A percentile compares a stretch with the other conserved stretches of the same genome.
Evolutionary conservation across 2,329 filamentous ascomycete species (phyloP).

Genomic region (Aspergillus sp.): DNA sequence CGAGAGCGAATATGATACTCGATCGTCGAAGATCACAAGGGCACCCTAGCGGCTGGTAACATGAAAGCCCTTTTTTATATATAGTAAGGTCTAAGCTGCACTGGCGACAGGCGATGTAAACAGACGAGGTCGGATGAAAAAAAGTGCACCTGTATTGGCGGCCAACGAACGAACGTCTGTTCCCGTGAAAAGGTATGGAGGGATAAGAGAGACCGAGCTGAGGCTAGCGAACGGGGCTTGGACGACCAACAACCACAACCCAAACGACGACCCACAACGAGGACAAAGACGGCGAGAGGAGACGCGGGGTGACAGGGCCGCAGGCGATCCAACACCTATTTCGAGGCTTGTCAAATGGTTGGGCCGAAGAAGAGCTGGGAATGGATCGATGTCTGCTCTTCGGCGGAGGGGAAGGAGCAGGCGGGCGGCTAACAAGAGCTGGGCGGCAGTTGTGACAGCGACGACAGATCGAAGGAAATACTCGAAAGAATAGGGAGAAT

Average conservation of each 20-base stretch:
- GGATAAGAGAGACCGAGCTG: conserved; percentile 8
- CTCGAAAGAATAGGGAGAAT: not conserved
- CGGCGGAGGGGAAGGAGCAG: conserved; percentile 3
- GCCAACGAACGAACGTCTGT: conserved; percentile 15
- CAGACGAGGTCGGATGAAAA: conserved; percentile 10
- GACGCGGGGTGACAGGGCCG: conserved; percentile 6
- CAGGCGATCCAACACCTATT: conserved; percentile 11
- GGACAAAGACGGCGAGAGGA: not conserved
- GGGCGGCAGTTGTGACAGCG: conserved; percentile 26
- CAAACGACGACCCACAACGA: conserved; percentile 10
- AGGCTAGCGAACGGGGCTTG: conserved; percentile 8
- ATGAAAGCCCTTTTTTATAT: conserved; percentile 16
- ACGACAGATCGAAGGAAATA: conserved; percentile 23
- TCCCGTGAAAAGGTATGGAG: not conserved
- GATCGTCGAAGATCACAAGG: conserved; percentile 7
- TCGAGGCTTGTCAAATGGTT: conserved; percentile 16
- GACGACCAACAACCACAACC: conserved; percentile 7
- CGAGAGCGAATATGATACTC: not conserved
- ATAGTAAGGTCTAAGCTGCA: conserved; percentile 1
- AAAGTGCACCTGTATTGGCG: conserved; percentile 18
- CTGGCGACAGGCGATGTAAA: conserved; percentile 6
- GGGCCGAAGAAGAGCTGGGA: conserved; percentile 8
- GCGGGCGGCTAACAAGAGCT: conserved; percentile 26
- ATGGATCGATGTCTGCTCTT: conserved; percentile 18
- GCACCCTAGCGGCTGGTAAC: not conserved